Evolutionary conservation across 345 rosid species (phyloP), one percentile per base, ranked within the genome.

Genomic region (Cardamine chenopodiifolia): DNA sequence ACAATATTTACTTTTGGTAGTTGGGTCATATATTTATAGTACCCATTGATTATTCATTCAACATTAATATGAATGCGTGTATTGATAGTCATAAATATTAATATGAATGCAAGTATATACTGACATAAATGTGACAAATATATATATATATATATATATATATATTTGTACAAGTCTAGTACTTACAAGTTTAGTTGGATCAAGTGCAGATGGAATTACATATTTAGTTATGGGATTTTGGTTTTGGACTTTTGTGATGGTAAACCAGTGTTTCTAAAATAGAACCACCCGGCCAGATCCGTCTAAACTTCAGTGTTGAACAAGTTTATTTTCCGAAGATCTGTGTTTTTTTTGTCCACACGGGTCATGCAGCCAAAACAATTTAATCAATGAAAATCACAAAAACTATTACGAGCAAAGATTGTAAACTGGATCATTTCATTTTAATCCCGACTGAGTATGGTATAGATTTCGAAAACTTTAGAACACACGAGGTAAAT

Each of bases 21-120:
- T 76, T 71, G 80, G 76, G 37, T 71, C 75, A 63, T 56, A 47
- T 77, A 76, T 76, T 80, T 44, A 72, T 66, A 71, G 55, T 40
- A 19, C 35, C 50, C 70, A 74, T 76, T 80, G 75, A 58, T 75
- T 68, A 11, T 60, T 52, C 49, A 31, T 67, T 60, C 62, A 50
- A 11, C 74, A 61, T 69, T 61, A 34, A 53, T 62, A 42, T 34
- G 44, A 76, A 53, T 61, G 64, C 18, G 49, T 67, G 72, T 48
- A 40, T 68, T 68, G 28, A 47, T 57, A 66, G 61, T 74, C 73
- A 66, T 66, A 35, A 59, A 29, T 70, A 10, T 14, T 45, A 31
- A 45, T n/a, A n/a, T 45, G 8, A 45, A 45, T 45, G 49, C 20
- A 1, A 14, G 10, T n/a, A 45, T n/a, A n/a, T 45, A 45, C 19